Percentiles rank a stretch among this genome's conserved stretches.
These are phyloP conservation scores for Calonectria leucothoes DNA, from an alignment of 2,329 filamentous ascomycete species.

Conservation along the genomic window DNA sequence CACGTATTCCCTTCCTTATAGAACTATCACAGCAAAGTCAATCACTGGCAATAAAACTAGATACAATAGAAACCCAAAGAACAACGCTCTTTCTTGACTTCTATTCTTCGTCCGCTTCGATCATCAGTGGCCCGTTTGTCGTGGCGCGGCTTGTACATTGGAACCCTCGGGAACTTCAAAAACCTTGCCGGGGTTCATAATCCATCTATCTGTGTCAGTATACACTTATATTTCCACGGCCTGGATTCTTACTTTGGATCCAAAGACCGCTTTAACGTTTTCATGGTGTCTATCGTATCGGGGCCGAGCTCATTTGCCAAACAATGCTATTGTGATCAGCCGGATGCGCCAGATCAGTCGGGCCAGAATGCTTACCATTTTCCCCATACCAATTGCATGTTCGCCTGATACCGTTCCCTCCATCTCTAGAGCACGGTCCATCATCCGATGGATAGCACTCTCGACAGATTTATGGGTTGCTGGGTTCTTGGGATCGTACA, in stretches of 20 bases:
- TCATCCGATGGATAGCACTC: slow-evolving; percentile 65
- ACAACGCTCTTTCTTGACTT: background rate
- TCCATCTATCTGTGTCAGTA: slow-evolving; percentile 4
- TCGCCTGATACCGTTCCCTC: slow-evolving; percentile 77
- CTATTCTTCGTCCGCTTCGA: background rate
- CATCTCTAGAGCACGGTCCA: slow-evolving; percentile 73
- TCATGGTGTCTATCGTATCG: slow-evolving; percentile 13
- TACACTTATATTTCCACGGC: fast-evolving
- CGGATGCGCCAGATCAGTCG: too few relatives aligned
- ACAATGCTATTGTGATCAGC: background rate
- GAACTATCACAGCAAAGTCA: background rate
- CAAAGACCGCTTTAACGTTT: slow-evolving; percentile 12
- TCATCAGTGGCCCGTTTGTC: background rate
- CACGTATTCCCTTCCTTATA: background rate
- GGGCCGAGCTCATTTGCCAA: slow-evolving; percentile 14
- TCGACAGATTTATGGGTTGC: background rate
- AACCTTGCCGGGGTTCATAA: slow-evolving; percentile 21
- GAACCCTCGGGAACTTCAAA: slow-evolving; percentile 11
- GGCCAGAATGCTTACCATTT: background rate
- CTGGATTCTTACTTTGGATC: slow-evolving; percentile 13
- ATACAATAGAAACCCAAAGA: background rate
- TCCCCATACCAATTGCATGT: slow-evolving; percentile 64
- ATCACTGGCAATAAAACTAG: background rate
- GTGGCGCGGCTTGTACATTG: background rate
- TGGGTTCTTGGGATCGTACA: slow-evolving; percentile 35